Evolutionary conservation across 2,329 filamentous ascomycete genomes (phyloP), one percentile per base, ranked within the genome.

Genomic region (Trichoderma cornu-damae): DNA sequence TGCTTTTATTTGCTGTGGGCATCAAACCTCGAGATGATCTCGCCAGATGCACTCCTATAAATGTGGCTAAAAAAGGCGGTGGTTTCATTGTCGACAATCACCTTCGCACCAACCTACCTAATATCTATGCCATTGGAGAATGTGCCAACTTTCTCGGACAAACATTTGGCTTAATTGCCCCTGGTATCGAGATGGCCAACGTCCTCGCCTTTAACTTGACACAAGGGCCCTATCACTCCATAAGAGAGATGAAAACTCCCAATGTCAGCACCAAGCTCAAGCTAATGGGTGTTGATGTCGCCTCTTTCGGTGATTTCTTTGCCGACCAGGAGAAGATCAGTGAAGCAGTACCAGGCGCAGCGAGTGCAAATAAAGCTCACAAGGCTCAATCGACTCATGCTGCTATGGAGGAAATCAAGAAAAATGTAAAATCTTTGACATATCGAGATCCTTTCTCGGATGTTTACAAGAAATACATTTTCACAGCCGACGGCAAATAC

Each of bases 211-310:
- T 94, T 77, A 96, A 96, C 70, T 81, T 96, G 58, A 95, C 91
- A 3, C 87, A 92, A 68, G 88, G 89, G 30, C 86, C 87, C 67
- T 79, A 83, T 2, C 88, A 93, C 68, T 72, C 82, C 6, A 82
- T 83, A 2, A 79, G 88, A 30, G 77, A 76, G 28, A 96, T 95
- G 77, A 90, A 89, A 70, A 77, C 86, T 4, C 92, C 91, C 0
- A 90, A 96, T 69, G 77, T 96, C 38, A 96, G 91, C 76, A 96
- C 91, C 0, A 96, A 96, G 69, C 76, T 96, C 28, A 96, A 96
- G 76, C 77, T 96, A 0, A 79, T 96, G 0, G 91, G 91, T 0
- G 90, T 96, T 7, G 89, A 96, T 63, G 92, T 96, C 4, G 92
- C 92, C 16, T 94, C 89, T 67, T 96, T 96, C 68, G 91, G 92